Evolutionary conservation across 1,139 yeast genomes (phyloP).

Genomic region (Candida frijolesensis): DNA sequence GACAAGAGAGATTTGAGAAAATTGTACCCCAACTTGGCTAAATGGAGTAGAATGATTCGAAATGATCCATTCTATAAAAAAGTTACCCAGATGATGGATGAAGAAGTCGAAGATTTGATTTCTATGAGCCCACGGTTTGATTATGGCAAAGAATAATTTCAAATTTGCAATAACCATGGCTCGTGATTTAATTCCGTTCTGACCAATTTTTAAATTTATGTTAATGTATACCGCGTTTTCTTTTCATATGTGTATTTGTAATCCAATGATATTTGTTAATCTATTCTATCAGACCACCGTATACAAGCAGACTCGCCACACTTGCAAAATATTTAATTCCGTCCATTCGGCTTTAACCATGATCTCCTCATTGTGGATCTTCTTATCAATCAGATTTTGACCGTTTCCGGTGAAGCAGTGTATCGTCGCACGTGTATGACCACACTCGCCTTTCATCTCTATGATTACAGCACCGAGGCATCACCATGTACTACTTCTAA

Average conservation of each 20-base stretch:
- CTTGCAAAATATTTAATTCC: neutral
- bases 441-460: neutral
- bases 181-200: neutral
- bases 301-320: neutral
- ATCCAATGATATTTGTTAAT: too few relatives aligned
- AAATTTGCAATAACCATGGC: neutral
- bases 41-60: conserved; percentile 42
- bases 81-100: conserved; percentile 34
- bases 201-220: neutral
- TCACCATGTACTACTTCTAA: too few relatives aligned
- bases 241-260: too few relatives aligned
- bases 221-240: neutral
- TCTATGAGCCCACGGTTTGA: conserved; percentile 16
- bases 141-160: conserved; percentile 11
- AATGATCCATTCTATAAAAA: conserved; percentile 32
- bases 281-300: too few relatives aligned
- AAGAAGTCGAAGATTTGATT: conserved; percentile 23
- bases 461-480: too few relatives aligned
- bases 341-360: neutral
- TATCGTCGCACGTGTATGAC: neutral
- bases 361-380: neutral
- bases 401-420: too few relatives aligned
- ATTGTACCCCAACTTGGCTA: conserved; percentile 33
- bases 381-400: too few relatives aligned
- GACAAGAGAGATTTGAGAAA: conserved; percentile 35